phyloP scores from a whole-genome alignment of 805 yeast species.

The Metschnikowia matae region DNA sequence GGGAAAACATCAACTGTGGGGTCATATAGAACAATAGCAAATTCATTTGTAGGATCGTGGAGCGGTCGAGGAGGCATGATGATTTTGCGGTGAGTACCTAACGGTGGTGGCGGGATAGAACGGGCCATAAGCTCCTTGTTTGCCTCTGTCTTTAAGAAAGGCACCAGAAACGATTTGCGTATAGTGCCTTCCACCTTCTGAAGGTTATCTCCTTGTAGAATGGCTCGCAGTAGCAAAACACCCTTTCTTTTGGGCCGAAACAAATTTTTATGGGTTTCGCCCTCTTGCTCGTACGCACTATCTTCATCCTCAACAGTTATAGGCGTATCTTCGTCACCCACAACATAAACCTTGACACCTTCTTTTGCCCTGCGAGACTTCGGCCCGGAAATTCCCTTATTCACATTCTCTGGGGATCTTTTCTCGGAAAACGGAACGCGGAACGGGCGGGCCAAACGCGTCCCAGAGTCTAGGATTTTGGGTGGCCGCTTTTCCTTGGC shows the following conservation, averaged over 20 bases:
- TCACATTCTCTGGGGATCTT: slow-evolving; percentile 6
- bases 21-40: slow-evolving; percentile 91
- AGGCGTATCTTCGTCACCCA: slow-evolving; percentile 8
- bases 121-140: slow-evolving; percentile 29
- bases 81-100: slow-evolving; percentile 74
- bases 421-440: slow-evolving; percentile 52
- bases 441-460: slow-evolving; percentile 61
- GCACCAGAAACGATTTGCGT: slow-evolving; percentile 55
- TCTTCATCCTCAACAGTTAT: slow-evolving; percentile 8
- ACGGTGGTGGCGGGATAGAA: slow-evolving; percentile 64
- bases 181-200: slow-evolving; percentile 34
- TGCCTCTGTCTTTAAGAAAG: slow-evolving; percentile 42
- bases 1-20: slow-evolving; percentile 77
- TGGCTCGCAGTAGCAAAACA: slow-evolving; percentile 57
- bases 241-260: slow-evolving; percentile 39
- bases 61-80: slow-evolving; percentile 81
- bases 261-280: slow-evolving; percentile 23
- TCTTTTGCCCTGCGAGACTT: slow-evolving; percentile 21
- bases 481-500: slow-evolving; percentile 54
- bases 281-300: slow-evolving; percentile 25
- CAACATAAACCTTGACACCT: slow-evolving; percentile 32
- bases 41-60: slow-evolving; percentile 92
- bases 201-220: slow-evolving; percentile 35
- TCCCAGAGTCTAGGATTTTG: slow-evolving; percentile 48
- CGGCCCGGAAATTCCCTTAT: slow-evolving; percentile 6